Evolutionary conservation across 441 rosid species (phyloP).

Genomic region (Erodium texanum): DNA sequence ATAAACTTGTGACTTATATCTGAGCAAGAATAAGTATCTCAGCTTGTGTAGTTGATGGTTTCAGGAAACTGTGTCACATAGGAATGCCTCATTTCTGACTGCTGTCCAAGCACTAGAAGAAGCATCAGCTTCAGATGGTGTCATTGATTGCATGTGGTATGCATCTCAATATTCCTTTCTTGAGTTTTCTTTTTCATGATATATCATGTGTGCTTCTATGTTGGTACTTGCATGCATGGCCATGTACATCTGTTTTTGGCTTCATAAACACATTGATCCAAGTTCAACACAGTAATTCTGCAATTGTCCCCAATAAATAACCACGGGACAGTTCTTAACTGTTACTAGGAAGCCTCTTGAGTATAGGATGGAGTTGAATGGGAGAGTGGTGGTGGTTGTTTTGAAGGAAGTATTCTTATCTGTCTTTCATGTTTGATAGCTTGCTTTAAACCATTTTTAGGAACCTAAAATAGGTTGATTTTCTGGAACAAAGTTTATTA

Average conservation of each 20-base stretch:
- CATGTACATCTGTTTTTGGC: not conserved
- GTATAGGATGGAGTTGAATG: too few species aligned
- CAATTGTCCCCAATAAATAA: too few species aligned
- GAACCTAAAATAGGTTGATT: not conserved
- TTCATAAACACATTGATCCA: not conserved
- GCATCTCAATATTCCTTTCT: slow-evolving; percentile 17
- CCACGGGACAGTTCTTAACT: too few species aligned
- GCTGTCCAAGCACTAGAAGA: slow-evolving; percentile 35
- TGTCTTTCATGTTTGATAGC: too few species aligned
- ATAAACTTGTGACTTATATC: not conserved
- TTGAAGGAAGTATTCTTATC: too few species aligned
- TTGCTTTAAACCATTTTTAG: not conserved
- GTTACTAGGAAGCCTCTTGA: too few species aligned
- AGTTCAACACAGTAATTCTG: not conserved
- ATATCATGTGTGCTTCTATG: not conserved
- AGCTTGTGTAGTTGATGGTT: slow-evolving; percentile 14
- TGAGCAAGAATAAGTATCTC: not conserved
- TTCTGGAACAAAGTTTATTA: not conserved
- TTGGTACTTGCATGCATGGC: not conserved
- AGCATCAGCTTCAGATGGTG: slow-evolving; percentile 33
- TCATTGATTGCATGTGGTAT: slow-evolving; percentile 33
- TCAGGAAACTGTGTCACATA: slow-evolving; percentile 31
- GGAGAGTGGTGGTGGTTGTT: too few species aligned
- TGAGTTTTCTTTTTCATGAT: not conserved
- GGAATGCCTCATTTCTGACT: slow-evolving; percentile 29